Evolutionary conservation across 495 filamentous ascomycete species (phyloP).

Genomic region (Annulohypoxylon nitens): DNA sequence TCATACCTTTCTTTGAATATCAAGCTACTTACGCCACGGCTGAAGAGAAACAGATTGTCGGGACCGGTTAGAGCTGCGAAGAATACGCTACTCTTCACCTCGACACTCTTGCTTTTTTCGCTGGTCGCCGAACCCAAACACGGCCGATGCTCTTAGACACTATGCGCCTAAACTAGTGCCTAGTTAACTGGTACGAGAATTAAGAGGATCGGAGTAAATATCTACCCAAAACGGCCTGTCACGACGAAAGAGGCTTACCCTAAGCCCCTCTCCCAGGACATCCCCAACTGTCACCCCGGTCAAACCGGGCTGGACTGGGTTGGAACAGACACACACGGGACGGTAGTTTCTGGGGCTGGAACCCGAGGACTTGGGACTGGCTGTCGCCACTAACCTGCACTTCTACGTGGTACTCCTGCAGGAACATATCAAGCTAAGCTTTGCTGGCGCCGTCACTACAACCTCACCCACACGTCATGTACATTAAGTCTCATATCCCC

Average conservation of each 20-base stretch:
- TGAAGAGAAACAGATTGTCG: not conserved
- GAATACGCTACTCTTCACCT: not conserved
- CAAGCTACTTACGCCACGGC: constrained; percentile 7
- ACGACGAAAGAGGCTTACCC: not conserved
- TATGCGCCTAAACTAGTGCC: not conserved
- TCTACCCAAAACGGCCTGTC: not conserved
- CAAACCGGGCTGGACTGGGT: constrained; percentile 1
- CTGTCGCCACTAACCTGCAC: constrained; percentile 17
- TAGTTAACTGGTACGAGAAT: not conserved
- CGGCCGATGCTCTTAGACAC: not conserved
- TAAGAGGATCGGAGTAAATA: not conserved
- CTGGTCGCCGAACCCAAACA: not conserved
- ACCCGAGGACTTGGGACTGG: constrained; percentile 22
- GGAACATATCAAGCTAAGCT: constrained; percentile 8
- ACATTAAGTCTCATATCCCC: not conserved
- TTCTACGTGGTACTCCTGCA: constrained; percentile 29
- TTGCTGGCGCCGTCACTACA: not conserved
- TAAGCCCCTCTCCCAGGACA: constrained; percentile 4
- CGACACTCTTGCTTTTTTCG: not conserved
- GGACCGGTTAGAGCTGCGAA: too few species aligned
- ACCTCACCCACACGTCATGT: not conserved
- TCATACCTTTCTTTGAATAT: not conserved
- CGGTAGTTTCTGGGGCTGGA: constrained; percentile 10
- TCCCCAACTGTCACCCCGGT: constrained; percentile 10
- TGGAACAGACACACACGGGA: not conserved